A percentile compares a stretch with the other conserved stretches of the same genome.
Evolutionary conservation across 345 rosid genomes (phyloP).

Genomic region (Citrus sp.): DNA sequence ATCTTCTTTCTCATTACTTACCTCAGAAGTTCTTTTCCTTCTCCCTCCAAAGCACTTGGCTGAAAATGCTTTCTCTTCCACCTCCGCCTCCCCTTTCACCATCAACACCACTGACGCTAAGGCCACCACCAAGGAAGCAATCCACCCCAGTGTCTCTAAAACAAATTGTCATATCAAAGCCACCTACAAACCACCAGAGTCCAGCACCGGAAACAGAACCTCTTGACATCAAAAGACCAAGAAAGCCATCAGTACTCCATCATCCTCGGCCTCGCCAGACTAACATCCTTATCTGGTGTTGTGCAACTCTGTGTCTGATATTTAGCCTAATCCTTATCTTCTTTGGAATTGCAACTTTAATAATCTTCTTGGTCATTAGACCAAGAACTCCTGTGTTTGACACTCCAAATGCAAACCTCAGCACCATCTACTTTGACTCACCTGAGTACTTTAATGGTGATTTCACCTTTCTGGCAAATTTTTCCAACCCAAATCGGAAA

Average conservation of each 20-base stretch:
- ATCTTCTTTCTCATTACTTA: conserved; percentile 20
- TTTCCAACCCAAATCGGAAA: conserved; percentile 78
- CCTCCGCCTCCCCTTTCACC: conserved; percentile 22
- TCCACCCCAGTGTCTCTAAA: conserved; percentile 31
- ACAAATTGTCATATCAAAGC: conserved; percentile 42
- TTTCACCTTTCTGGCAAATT: conserved; percentile 55
- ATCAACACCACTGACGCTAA: conserved; percentile 15
- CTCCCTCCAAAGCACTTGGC: conserved; percentile 11
- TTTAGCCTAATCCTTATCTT: conserved; percentile 75
- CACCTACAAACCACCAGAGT: conserved; percentile 23
- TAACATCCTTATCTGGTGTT: conserved; percentile 69
- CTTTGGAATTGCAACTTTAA: conserved; percentile 73
- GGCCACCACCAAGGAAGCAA: conserved; percentile 36
- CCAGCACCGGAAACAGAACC: conserved; percentile 13
- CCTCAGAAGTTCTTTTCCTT: conserved; percentile 8
- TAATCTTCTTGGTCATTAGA: conserved; percentile 54
- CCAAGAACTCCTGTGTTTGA: conserved; percentile 76
- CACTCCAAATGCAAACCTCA: conserved; percentile 67
- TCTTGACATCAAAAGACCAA: conserved; percentile 13
- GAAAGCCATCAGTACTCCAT: conserved; percentile 27
- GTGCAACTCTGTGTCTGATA: conserved; percentile 64
- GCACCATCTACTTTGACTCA: conserved; percentile 68
- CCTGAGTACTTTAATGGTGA: conserved; percentile 81
- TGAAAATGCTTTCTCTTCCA: conserved; percentile 35
- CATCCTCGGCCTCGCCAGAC: conserved; percentile 48